Conservation (phyloP, 345 rosid species). For the Euphorbia lathyris region DNA sequence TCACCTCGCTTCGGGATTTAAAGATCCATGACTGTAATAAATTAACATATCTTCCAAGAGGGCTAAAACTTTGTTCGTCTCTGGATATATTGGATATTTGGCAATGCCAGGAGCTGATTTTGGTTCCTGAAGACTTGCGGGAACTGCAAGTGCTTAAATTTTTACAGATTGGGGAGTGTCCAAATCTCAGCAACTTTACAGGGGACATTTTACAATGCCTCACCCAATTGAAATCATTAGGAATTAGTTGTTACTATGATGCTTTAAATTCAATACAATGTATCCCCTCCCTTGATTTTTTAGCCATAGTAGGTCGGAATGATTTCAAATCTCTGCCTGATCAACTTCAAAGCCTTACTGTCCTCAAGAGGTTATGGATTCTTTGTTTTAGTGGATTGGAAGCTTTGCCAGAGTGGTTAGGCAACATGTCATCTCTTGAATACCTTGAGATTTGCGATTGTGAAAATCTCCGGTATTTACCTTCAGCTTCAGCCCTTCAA, state of each 20-base stretch:
- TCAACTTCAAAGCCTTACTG: slow-evolving; percentile 5
- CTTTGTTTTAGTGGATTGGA: background rate
- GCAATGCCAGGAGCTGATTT: too few species aligned
- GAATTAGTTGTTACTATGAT: too few species aligned
- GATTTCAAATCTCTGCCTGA: slow-evolving; percentile 14
- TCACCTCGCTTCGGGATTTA: background rate
- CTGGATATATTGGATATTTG: too few species aligned
- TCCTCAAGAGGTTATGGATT: background rate
- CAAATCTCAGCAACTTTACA: background rate
- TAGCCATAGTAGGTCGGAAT: slow-evolving; percentile 6
- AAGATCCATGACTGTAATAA: background rate
- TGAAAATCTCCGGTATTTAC: background rate
- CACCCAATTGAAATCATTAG: too few species aligned
- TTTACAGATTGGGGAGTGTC: background rate
- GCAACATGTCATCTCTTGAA: slow-evolving; percentile 5
- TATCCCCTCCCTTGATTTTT: background rate
- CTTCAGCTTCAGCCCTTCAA: background rate
- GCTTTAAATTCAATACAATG: background rate
- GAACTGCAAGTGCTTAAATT: background rate
- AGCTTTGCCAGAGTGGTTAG: slow-evolving; percentile 18
- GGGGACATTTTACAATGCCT: too few species aligned
- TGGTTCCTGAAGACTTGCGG: too few species aligned
- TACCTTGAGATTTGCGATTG: background rate
- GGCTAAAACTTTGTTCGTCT: too few species aligned
- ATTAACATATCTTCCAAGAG: too few species aligned